phyloP scores from a whole-genome alignment of 768 basidiomycete species.

The Rhizopogon vesiculosus region DNA sequence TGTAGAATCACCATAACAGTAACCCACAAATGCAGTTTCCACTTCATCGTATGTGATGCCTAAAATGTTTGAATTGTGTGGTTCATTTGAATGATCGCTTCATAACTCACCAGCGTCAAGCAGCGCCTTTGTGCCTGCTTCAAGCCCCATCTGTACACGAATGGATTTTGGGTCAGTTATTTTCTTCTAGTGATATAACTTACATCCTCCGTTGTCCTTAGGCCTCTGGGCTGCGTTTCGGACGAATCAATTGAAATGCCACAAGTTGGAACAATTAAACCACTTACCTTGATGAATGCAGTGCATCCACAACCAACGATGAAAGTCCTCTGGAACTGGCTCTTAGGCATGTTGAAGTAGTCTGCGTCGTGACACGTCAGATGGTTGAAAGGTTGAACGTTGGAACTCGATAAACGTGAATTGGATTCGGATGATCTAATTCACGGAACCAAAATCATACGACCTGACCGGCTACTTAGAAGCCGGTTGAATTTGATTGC shows the following conservation, averaged over 20 bases:
- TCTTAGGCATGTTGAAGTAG: neutral
- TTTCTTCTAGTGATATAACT: conserved; percentile 13
- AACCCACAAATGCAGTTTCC: conserved; percentile 72
- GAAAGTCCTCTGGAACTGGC: conserved; percentile 36
- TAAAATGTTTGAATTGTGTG: conserved; percentile 15
- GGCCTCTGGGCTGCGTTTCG: conserved; percentile 52
- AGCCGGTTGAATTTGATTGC: too few relatives aligned
- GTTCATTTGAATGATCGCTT: neutral
- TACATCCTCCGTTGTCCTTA: conserved; percentile 69
- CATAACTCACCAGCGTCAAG: conserved; percentile 64
- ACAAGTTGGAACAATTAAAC: neutral
- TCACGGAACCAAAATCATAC: neutral
- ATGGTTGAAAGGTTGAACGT: neutral
- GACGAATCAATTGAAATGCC: conserved; percentile 3
- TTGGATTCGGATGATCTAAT: neutral
- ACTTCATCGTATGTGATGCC: conserved; percentile 81
- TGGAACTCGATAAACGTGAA: neutral
- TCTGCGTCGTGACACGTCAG: neutral
- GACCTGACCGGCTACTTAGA: too few relatives aligned
- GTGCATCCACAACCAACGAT: conserved; percentile 74
- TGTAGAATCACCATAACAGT: conserved; percentile 78
- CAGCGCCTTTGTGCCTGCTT: conserved; percentile 83
- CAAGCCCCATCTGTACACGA: conserved; percentile 68
- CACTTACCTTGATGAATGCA: conserved; percentile 67
- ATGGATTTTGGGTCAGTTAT: neutral